Evolutionary conservation across 116 monocot species (phyloP), one percentile per base, ranked within the genome.

Genomic region (Dioscorea cayenensis): DNA sequence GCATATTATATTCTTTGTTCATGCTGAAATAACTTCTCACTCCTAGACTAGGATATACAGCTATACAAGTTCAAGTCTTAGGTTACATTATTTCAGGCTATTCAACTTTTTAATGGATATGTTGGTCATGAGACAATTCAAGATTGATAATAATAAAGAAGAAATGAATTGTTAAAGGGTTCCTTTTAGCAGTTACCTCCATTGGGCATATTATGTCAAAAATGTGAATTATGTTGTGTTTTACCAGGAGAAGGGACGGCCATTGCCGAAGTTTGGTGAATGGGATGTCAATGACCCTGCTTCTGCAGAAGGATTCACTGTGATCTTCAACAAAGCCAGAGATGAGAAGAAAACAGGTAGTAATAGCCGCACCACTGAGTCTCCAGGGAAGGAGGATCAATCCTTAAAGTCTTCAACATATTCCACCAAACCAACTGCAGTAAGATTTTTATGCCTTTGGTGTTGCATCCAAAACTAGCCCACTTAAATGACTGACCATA

Each of bases 261-360:
- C 87, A 9, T 49, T 87, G 73, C 87, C 87, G 22, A 87, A 87
- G 61, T 87, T 87, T 72, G 87, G 87, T 25, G 87, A 84, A 23
- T 87, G 87, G 87, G 84, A 87, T 76, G 84, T 87, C 17, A 87
- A 87, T 58, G 84, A 87, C 70, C 87, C 87, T 28, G 50, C 87
- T 64, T 84, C 87, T 63, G 84, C 84, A 2, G 87, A 87, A 73
- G 87, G 87, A 38, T 87, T 84, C 61, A 87, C 87, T 50, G 84
- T 85, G 75, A 89, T 89, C 23, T 89, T 89, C 74, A 89, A 85
- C 73, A 89, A 89, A 76, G 88, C 88, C 23, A 84, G 88, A 78
- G 88, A 89, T 82, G 88, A 89, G 72, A 89, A 70, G 67, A 89
- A 89, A 62, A 83, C 79, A 6, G 87, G 84, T 65, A 77, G 82